These are phyloP conservation scores for Fraxinus quadrangulata DNA, from an alignment of 257 asterid genomes.

Conservation along the genomic window DNA sequence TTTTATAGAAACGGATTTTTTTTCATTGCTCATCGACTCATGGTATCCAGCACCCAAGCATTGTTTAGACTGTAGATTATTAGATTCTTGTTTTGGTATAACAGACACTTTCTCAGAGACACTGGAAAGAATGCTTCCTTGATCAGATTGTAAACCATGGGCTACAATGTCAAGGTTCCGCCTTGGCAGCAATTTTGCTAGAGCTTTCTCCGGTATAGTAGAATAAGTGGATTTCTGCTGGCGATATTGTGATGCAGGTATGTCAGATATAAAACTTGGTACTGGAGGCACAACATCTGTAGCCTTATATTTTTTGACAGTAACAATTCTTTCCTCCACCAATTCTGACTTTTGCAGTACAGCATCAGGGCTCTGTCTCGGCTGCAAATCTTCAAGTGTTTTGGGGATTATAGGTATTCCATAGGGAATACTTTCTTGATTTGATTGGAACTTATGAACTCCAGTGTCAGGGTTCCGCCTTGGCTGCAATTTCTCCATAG, in stretches of 20 bases:
- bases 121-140: slow-evolving; percentile 15
- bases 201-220: slow-evolving; percentile 29
- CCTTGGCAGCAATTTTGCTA: slow-evolving; percentile 44
- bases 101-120: slow-evolving; percentile 11
- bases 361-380: slow-evolving; percentile 25
- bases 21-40: slow-evolving; percentile 28
- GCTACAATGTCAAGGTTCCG: slow-evolving; percentile 38
- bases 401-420: slow-evolving; percentile 17
- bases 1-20: slow-evolving; percentile 17
- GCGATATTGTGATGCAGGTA: slow-evolving; percentile 26
- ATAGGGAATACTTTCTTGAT: slow-evolving; percentile 28
- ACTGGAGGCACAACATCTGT: slow-evolving; percentile 17
- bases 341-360: slow-evolving; percentile 16
- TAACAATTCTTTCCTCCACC: slow-evolving; percentile 22
- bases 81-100: slow-evolving; percentile 39
- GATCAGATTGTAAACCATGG: slow-evolving; percentile 30
- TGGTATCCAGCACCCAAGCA: slow-evolving; percentile 29
- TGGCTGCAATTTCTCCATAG: slow-evolving; percentile 45
- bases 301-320: slow-evolving; percentile 25
- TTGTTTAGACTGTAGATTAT: slow-evolving; percentile 26
- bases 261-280: slow-evolving; percentile 18
- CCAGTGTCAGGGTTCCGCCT: slow-evolving; percentile 43
- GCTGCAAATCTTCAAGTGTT: slow-evolving; percentile 20
- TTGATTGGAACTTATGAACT: slow-evolving; percentile 26
- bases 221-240: slow-evolving; percentile 20